Evolutionary conservation across 2,329 filamentous ascomycete species (phyloP).

Genomic region (Diplodia intermedia): DNA sequence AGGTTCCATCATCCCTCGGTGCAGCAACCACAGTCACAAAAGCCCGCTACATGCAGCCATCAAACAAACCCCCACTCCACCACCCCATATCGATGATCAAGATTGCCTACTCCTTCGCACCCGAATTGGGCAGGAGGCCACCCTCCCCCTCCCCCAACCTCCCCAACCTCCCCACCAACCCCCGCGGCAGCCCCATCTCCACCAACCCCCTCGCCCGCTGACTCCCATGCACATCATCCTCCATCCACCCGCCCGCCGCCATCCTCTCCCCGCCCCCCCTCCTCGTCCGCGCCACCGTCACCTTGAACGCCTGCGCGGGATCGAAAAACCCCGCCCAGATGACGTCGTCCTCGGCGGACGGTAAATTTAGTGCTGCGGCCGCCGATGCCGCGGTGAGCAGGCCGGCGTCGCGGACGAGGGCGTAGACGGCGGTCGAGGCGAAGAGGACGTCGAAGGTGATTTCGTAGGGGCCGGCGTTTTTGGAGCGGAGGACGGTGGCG

Average conservation of each 20-base stretch:
- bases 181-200: too few relatives aligned
- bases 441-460: slow-evolving; percentile 63
- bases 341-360: neutral
- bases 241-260: neutral
- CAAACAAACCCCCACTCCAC: too few relatives aligned
- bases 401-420: neutral
- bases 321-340: neutral
- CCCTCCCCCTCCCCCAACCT: too few relatives aligned
- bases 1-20: too few relatives aligned
- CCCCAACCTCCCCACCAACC: too few relatives aligned
- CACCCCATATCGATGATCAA: too few relatives aligned
- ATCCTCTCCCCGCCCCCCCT: neutral
- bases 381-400: neutral
- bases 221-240: neutral
- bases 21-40: too few relatives aligned
- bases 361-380: neutral
- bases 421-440: slow-evolving; percentile 27
- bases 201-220: too few relatives aligned
- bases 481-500: slow-evolving; percentile 53
- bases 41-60: too few relatives aligned
- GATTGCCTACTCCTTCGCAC: too few relatives aligned
- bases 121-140: too few relatives aligned
- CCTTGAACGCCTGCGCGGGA: neutral
- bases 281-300: neutral
- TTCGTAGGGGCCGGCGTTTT: slow-evolving; percentile 61